Percentiles rank a stretch among this genome's conserved stretches.
These are phyloP conservation scores for Kurtzmaniella cleridarum DNA, from an alignment of 805 yeast species.

Conservation along the genomic window DNA sequence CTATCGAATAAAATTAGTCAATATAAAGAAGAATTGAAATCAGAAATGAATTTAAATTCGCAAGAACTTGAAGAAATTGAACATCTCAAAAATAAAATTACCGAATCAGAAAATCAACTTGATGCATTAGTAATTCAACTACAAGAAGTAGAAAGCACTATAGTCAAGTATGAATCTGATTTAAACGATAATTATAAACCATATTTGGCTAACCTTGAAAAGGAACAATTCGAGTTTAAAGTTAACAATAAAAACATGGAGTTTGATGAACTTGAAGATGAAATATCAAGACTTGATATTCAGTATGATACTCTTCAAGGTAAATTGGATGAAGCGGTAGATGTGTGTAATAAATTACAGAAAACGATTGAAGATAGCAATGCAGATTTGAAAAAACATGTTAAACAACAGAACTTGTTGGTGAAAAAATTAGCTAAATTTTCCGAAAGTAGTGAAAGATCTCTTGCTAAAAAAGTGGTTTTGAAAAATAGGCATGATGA, in stretches of 20 bases:
- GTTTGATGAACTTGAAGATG: constrained; percentile 13
- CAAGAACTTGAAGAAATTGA: constrained; percentile 44
- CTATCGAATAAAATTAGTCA: constrained; percentile 31
- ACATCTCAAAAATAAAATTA: constrained; percentile 28
- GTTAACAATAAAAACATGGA: constrained; percentile 1
- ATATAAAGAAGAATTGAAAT: constrained; percentile 43
- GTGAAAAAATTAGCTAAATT: constrained; percentile 54
- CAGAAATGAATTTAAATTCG: constrained; percentile 49
- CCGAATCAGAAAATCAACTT: constrained; percentile 34
- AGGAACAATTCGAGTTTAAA: constrained; percentile 3
- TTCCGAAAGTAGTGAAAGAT: constrained; percentile 61
- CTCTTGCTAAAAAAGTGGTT: constrained; percentile 56
- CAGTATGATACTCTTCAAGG: constrained; percentile 25
- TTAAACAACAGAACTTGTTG: constrained; percentile 50
- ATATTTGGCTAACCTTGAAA: constrained; percentile 23
- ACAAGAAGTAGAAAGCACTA: constrained; percentile 40
- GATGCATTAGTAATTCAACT: constrained; percentile 35
- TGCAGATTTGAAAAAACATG: constrained; percentile 41
- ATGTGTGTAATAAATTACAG: constrained; percentile 22
- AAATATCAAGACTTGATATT: constrained; percentile 16
- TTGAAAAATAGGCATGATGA: constrained; percentile 63
- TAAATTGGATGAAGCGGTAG: constrained; percentile 20
- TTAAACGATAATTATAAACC: constrained; percentile 55
- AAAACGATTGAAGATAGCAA: constrained; percentile 31
- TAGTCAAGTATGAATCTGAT: constrained; percentile 48